Conservation (phyloP, 495 filamentous ascomycete species). For the Podospora sp. region DNA sequence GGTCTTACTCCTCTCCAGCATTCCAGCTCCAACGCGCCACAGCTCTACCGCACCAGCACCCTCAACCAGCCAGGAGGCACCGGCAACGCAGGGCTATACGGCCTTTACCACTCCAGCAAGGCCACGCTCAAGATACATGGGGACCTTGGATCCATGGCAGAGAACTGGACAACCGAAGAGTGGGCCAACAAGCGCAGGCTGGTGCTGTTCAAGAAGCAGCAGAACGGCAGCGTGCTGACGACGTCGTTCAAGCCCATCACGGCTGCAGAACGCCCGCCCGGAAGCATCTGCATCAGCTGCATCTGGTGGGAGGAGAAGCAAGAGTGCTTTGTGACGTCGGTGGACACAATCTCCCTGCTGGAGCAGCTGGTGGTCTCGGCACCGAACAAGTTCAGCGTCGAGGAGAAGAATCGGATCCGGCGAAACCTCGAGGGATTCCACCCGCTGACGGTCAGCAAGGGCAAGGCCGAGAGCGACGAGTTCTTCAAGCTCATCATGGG, state of each 20-base stretch:
- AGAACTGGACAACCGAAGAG: conserved; percentile 80
- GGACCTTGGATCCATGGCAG: conserved; percentile 76
- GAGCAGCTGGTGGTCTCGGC: conserved; percentile 74
- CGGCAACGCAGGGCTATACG: conserved; percentile 60
- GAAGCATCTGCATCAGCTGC: conserved; percentile 85
- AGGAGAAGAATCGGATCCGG: conserved; percentile 97
- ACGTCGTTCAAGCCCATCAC: conserved; percentile 72
- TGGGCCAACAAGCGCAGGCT: conserved; percentile 73
- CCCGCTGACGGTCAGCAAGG: conserved; percentile 88
- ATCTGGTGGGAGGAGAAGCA: conserved; percentile 90
- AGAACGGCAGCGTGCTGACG: conserved; percentile 72
- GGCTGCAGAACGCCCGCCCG: conserved; percentile 67
- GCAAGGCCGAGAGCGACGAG: conserved; percentile 85
- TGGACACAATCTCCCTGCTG: conserved; percentile 91
- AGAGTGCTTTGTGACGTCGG: conserved; percentile 90
- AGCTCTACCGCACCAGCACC: conserved; percentile 83
- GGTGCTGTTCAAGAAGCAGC: conserved; percentile 80
- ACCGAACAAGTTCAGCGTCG: conserved; percentile 77
- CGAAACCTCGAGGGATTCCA: conserved; percentile 92
- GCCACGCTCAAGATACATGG: conserved; percentile 83
- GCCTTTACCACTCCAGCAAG: conserved; percentile 80
- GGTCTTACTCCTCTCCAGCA: conserved; percentile 45
- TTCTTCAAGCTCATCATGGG: conserved; percentile 99
- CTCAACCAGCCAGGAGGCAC: conserved; percentile 59
- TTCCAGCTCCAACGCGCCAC: conserved; percentile 54